Conservation (phyloP, 768 basidiomycete species). For the Macrolepiota dolichaula region DNA sequence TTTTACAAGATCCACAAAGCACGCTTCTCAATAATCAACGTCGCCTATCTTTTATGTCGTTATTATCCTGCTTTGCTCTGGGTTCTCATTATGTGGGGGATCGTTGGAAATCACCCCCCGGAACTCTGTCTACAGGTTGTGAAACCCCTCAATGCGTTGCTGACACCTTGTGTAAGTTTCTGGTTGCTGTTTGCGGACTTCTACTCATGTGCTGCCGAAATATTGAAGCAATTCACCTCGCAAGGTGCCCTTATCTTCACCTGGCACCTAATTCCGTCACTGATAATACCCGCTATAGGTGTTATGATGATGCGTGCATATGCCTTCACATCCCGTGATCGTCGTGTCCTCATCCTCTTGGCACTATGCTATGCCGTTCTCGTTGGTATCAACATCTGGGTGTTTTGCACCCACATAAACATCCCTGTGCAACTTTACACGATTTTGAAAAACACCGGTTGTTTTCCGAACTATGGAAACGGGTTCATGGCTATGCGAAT, state of each 20-base stretch:
- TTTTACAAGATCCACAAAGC: slow-evolving; percentile 28
- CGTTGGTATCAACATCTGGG: slow-evolving; percentile 31
- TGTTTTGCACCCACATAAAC: slow-evolving; percentile 27
- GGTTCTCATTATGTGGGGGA: slow-evolving; percentile 34
- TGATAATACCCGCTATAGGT: slow-evolving; percentile 18
- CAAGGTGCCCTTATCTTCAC: slow-evolving; percentile 26
- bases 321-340: slow-evolving; percentile 36
- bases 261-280: not conserved
- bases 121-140: slow-evolving; percentile 27
- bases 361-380: slow-evolving; percentile 27
- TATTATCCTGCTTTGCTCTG: slow-evolving; percentile 38
- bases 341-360: slow-evolving; percentile 25
- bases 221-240: slow-evolving; percentile 36
- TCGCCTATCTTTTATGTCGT: slow-evolving; percentile 36
- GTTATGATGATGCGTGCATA: slow-evolving; percentile 44
- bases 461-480: slow-evolving; percentile 34
- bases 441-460: slow-evolving; percentile 27
- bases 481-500: slow-evolving; percentile 28
- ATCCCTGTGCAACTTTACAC: slow-evolving; percentile 20
- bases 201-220: not conserved
- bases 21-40: slow-evolving; percentile 36
- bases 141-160: slow-evolving; percentile 26
- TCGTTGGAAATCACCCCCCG: slow-evolving; percentile 29
- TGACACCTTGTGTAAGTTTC: slow-evolving; percentile 30
- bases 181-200: not conserved